Base-by-base conservation (phyloP, 2,329 filamentous ascomycete genomes). In the Penicillium sp. region DNA sequence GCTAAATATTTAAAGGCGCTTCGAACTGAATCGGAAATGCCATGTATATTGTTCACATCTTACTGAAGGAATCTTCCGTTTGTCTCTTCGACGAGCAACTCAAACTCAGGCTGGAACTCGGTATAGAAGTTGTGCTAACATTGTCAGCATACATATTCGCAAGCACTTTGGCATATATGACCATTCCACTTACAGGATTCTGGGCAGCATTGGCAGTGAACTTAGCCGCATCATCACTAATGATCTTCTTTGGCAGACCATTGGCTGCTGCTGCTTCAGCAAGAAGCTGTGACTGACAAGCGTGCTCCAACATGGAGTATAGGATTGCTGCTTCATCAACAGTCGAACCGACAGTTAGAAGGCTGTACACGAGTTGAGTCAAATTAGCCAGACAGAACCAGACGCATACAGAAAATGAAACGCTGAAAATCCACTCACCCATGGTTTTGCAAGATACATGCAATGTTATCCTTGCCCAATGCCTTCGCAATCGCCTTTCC, bases 381-480 rank as follows among this genome's bases (percentile, higher is more conserved):
- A 44, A 31, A 14, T 31, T 30, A 37, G 36, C 17, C 14, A 33
- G n/a, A 25, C 19, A 25, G n/a, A 70, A 73, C n/a, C 36, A 37
- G 25, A 41, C 5, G 10, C 44, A 25, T 7, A 37, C 6, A 12
- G 25, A 43, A 9, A 14, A n/a, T 5, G 1, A 9, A n/a, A 35
- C 2, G 5, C 12, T 7, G 12, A 33, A 31, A 7, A 25, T 14
- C 1, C 17, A 51, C 57, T 50, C 50, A 74, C 72, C 72, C 74
- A 46, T 77, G 74, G 52, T 77, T 77, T 56, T 76, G 73, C 22
- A 77, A 54, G 44, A 77, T 73, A 49, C 70, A 73, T 11, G 72
- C 74, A 50, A 76, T 73, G 36, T 74, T 77, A 37, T 75, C 67
- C 54, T 71, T 66, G 6, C 74, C 74, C 16, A 77, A 62, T 0